phyloP scores from a whole-genome alignment of 345 rosid species.

The Iberis pinnata region DNA sequence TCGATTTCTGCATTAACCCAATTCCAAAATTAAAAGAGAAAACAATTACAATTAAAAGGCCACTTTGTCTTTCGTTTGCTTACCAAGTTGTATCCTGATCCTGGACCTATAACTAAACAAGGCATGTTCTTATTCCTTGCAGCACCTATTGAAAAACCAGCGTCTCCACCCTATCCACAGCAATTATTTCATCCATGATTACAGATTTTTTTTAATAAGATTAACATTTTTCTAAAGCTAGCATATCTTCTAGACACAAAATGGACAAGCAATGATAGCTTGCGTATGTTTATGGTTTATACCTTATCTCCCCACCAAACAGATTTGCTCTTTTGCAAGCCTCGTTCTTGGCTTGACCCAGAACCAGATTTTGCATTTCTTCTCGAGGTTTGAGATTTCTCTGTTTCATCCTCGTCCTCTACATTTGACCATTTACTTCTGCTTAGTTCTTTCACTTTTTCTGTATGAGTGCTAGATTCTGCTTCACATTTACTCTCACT shows the following conservation, averaged over 20 bases:
- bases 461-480: conserved; percentile 38
- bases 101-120: conserved; percentile 79
- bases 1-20: conserved; percentile 49
- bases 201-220: background rate
- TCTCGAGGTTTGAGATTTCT: conserved; percentile 31
- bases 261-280: background rate
- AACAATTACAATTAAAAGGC: background rate
- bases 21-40: background rate
- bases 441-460: conserved; percentile 52
- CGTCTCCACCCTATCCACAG: conserved; percentile 44
- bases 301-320: conserved; percentile 94
- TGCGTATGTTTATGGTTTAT: conserved; percentile 20
- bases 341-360: conserved; percentile 41
- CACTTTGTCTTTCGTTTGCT: conserved; percentile 18
- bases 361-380: conserved; percentile 42
- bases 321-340: conserved; percentile 51
- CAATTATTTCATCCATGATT: background rate
- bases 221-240: background rate
- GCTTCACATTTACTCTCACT: conserved; percentile 42
- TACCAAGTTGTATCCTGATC: conserved; percentile 88
- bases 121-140: conserved; percentile 48
- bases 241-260: background rate
- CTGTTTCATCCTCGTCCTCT: conserved; percentile 52
- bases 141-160: conserved; percentile 74
- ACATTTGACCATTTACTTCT: conserved; percentile 84